A percentile compares a stretch with the other conserved stretches of the same genome.
These are phyloP conservation scores for Rhizomucor miehei DNA, from an alignment of 371 early-diverging fungal genomes.

Conservation along the genomic window DNA sequence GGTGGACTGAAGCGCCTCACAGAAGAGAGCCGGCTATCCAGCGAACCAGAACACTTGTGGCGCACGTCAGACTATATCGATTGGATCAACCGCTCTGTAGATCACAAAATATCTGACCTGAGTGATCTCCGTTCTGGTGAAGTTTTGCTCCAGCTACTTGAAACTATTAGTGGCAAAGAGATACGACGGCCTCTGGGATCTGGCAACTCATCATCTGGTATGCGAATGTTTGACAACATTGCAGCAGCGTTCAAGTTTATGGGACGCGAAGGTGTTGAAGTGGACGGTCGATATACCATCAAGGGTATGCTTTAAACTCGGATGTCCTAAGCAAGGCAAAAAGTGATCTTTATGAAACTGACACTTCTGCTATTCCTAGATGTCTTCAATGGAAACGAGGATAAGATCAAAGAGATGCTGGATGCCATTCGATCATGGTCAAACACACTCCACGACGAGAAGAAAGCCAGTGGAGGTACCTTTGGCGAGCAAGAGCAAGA, in stretches of 20 bases:
- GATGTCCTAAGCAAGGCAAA: too few relatives aligned
- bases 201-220: constrained; percentile 18
- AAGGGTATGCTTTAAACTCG: constrained; percentile 33
- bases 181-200: constrained; percentile 27
- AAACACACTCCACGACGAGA: constrained; percentile 12
- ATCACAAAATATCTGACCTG: constrained; percentile 14
- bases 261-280: constrained; percentile 51
- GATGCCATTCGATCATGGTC: constrained; percentile 39
- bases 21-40: constrained; percentile 12
- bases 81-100: constrained; percentile 55
- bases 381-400: constrained; percentile 49
- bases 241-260: constrained; percentile 59
- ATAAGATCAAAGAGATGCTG: constrained; percentile 45
- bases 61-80: constrained; percentile 39
- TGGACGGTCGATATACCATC: constrained; percentile 52
- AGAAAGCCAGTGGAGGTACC: constrained; percentile 33
- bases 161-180: constrained; percentile 44
- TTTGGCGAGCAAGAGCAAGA: constrained; percentile 27
- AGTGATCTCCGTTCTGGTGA: constrained; percentile 50
- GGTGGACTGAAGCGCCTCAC: constrained; percentile 16
- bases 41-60: constrained; percentile 8
- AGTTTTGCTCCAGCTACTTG: constrained; percentile 46
- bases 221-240: constrained; percentile 44
- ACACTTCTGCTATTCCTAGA: constrained; percentile 24
- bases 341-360: too few relatives aligned